Conservation (phyloP, 73 alveolate species). For the Paramecium octaurelia region DNA sequence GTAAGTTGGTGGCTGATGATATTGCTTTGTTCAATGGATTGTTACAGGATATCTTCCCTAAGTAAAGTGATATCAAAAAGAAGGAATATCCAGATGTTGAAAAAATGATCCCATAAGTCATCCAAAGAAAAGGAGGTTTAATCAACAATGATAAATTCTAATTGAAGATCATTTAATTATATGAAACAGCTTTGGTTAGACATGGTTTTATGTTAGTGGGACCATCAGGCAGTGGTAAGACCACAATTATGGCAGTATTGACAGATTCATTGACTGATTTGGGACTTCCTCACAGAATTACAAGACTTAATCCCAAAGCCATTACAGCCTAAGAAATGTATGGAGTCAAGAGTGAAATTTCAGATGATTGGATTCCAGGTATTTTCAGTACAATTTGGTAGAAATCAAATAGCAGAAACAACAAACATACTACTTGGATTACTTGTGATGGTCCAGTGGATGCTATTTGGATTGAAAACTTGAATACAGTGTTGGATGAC, state of each 20-base stretch:
- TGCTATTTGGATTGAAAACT: slow-evolving; percentile 99
- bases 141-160: slow-evolving; percentile 64
- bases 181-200: slow-evolving; percentile 99
- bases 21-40: slow-evolving; percentile 97
- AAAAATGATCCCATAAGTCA: slow-evolving; percentile 72
- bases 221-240: slow-evolving; percentile 97
- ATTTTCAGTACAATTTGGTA: slow-evolving; percentile 99
- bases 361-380: slow-evolving; percentile 99
- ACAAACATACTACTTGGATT: slow-evolving; percentile 98
- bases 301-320: slow-evolving; percentile 99
- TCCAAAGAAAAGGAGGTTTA: slow-evolving; percentile 47
- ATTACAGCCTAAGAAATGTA: slow-evolving; percentile 98
- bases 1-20: slow-evolving; percentile 99
- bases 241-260: slow-evolving; percentile 80
- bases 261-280: slow-evolving; percentile 78
- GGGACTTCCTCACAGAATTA: slow-evolving; percentile 61
- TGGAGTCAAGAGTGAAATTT: slow-evolving; percentile 96
- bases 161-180: slow-evolving; percentile 97
- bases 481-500: slow-evolving; percentile 99
- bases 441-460: slow-evolving; percentile 99
- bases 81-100: slow-evolving; percentile 96
- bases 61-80: slow-evolving; percentile 95
- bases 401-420: slow-evolving; percentile 94
- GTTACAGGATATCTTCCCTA: slow-evolving; percentile 99
- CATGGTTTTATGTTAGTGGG: slow-evolving; percentile 99